Base-by-base conservation (phyloP, 1,284 basidiomycete species). In the Chiua sp. region DNA sequence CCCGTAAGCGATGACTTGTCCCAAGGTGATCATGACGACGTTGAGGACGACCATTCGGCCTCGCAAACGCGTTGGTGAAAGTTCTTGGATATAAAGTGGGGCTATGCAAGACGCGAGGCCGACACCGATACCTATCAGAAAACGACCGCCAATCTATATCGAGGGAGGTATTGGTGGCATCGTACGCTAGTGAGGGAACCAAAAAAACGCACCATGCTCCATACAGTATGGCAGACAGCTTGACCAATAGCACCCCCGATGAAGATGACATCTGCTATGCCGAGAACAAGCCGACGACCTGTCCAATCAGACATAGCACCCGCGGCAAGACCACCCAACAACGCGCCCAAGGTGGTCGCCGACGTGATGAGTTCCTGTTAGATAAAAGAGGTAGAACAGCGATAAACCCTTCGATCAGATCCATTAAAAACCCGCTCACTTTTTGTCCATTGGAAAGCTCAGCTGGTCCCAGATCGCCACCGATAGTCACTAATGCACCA, bases 21-120 rank as follows among this genome's bases (percentile, higher is more conserved):
- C 91, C 6, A 87, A 76, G 0, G 87, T 88, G 65, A 88, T 88
- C 77, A 86, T 82, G 4, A 86, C 85, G 23, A 87, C 80, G 59
- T 88, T 87, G 22, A 89, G 73, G 26, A 86, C 85, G 7, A 94
- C 92, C 83, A 94, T 87, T 33, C 90, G 79, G 1, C 92, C 93
- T 18, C 92, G 82, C 47, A 91, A 81, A 35, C 83, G 79, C 5
- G 90, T 92, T 0, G 92, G 92, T 1, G 91, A 87, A 28, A 94
- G 82, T 72, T 94, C 93, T 68, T 92, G 90, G 57, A 95, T 93
- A 72, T 94, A 94, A 7, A 94, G 79, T 4, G 92, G 91, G 0
- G 91, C 89, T 54, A 92, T 85, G 67, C 91, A 93, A 8, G 88
- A 85, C n/a, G 91, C 91, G 1, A 92, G 76, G 11, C 89, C 87